Base-by-base conservation (phyloP, 2,329 filamentous ascomycete genomes). In the Atkinsonella texensis region DNA sequence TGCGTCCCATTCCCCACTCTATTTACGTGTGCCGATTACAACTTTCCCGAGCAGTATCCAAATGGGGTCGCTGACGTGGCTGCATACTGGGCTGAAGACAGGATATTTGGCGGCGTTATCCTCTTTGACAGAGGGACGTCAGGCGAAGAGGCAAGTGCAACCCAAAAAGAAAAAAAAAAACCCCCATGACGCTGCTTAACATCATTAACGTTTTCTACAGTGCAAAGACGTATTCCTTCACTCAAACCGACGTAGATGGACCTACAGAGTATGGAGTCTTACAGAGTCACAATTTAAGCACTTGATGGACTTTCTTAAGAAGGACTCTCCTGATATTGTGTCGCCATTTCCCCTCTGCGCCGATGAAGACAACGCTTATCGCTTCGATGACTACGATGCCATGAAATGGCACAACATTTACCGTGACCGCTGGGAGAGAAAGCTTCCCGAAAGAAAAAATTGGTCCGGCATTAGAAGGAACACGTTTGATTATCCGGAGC, bases 41-140 rank as follows among this genome's bases (percentile, higher is more conserved):
- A 51, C 57, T 42, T 51, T 56, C 41, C 20, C 15, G 55, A 64
- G 8, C 61, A 63, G 31, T 68, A 66, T 44, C 57, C 59, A 7
- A 49, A 54, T 43, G 57, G 58, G 9, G 12, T 56, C 33, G 54
- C 57, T 15, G 57, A 60, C 51, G 41, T 58, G 15, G 58, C 56
- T 13, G 63, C 58, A 10, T 65, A 63, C 49, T 65, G 59, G 63
- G 62, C 60, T 9, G 62, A 65, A 50, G 53, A 53, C 10, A 54
- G 59, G 32, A 60, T 65, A 47, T 54, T 65, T 33, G 62, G 61
- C 11, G 63, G 62, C 7, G 63, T 66, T 3, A 52, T 60, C 7
- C 41, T 64, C 1, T 65, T 65, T 51, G 59, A 65, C 46, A 52
- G 64, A 20, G 57, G 58, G 11, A 45, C 58, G 32, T 53, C 49